phyloP scores from a whole-genome alignment of 345 rosid species.

The Microthlaspi erraticum region DNA sequence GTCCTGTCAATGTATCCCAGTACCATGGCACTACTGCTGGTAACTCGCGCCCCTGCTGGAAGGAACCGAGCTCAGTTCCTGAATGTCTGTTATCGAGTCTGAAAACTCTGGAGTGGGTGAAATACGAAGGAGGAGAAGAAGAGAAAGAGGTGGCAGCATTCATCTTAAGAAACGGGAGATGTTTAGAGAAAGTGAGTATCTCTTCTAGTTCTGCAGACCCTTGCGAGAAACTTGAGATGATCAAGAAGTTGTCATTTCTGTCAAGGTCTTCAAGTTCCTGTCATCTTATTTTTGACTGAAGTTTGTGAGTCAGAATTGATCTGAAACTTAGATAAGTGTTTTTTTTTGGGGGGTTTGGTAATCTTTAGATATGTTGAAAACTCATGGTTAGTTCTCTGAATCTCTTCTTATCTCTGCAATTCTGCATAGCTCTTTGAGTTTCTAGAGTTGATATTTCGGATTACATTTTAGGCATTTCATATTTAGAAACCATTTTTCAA shows the following conservation, averaged over 20 bases:
- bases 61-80: neutral
- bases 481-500: no score
- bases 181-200: constrained; percentile 3
- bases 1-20: no score
- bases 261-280: constrained; percentile 13
- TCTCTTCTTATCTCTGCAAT: no score
- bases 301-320: no score
- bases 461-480: no score
- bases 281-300: constrained; percentile 9
- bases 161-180: constrained; percentile 11
- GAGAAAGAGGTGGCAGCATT: constrained; percentile 4
- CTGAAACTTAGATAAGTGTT: no score
- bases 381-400: no score
- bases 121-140: constrained; percentile 11
- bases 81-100: constrained; percentile 13
- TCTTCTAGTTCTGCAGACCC: neutral
- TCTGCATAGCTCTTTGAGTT: no score
- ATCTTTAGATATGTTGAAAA: no score
- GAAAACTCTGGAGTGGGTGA: constrained; percentile 7
- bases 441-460: no score
- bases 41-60: constrained; percentile 14
- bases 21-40: no score
- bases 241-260: neutral
- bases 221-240: constrained; percentile 24
- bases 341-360: no score